Evolutionary conservation across 805 yeast genomes (phyloP).

Genomic region (Candida sonorensis): DNA sequence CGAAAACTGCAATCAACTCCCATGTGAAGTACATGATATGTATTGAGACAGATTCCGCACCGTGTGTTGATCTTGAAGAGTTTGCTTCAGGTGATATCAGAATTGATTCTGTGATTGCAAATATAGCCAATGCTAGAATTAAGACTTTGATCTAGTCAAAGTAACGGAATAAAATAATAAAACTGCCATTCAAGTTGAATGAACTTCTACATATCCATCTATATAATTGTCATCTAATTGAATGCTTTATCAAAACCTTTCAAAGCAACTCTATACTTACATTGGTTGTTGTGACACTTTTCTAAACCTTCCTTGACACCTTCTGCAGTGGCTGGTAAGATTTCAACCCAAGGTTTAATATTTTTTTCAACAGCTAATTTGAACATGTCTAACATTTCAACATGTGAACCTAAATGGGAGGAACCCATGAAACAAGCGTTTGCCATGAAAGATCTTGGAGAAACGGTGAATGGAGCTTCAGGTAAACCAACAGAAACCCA

Average conservation of each 20-base stretch:
- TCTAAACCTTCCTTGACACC: constrained; percentile 50
- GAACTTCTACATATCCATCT: too few relatives aligned
- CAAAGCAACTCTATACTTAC: constrained; percentile 58
- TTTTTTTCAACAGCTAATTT: constrained; percentile 53
- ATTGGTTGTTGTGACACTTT: constrained; percentile 48
- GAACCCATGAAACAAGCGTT: constrained; percentile 49
- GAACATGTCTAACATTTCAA: constrained; percentile 62
- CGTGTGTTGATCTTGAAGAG: too few relatives aligned
- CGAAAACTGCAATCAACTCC: constrained; percentile 21
- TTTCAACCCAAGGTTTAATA: constrained; percentile 59
- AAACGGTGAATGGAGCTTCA: constrained; percentile 35
- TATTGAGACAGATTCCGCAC: too few relatives aligned
- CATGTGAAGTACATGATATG: constrained; percentile 8
- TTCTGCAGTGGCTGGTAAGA: constrained; percentile 44
- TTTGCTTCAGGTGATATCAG: constrained; percentile 22
- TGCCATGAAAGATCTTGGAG: constrained; percentile 34
- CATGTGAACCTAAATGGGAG: constrained; percentile 54
- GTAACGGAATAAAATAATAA: too few relatives aligned
- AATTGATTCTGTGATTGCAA: constrained; percentile 4
- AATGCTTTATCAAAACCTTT: constrained; percentile 47
- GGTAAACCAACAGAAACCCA: constrained; percentile 68
- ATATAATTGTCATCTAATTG: background rate
- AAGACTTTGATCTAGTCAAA: background rate
- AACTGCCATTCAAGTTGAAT: too few relatives aligned
- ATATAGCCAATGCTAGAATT: constrained; percentile 3